These are phyloP conservation scores for Passalora sequoiae DNA, from an alignment of 2,329 filamentous ascomycete genomes.

Conservation along the genomic window DNA sequence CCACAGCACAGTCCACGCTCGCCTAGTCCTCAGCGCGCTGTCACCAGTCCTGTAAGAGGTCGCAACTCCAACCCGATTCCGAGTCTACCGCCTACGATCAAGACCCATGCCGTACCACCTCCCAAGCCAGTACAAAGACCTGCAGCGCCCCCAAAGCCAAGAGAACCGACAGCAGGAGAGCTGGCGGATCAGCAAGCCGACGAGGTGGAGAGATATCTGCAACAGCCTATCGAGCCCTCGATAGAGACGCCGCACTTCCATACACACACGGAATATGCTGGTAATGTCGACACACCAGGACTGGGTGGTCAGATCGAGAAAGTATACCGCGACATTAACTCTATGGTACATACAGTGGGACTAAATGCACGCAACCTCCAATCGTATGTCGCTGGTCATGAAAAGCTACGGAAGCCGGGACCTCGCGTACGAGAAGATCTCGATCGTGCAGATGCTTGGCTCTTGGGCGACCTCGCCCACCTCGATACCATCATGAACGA, in stretches of 20 bases:
- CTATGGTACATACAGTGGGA: conserved; percentile 90
- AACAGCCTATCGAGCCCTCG: conserved; percentile 57
- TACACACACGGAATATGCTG: conserved; percentile 47
- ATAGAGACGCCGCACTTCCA: conserved; percentile 63
- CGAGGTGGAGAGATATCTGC: conserved; percentile 58
- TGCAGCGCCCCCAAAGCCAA: conserved; percentile 31
- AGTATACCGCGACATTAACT: conserved; percentile 73
- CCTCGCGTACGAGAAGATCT: conserved; percentile 59
- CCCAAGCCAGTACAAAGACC: conserved; percentile 31
- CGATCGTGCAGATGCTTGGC: conserved; percentile 54
- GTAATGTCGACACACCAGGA: conserved; percentile 38
- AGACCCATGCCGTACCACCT: conserved; percentile 30
- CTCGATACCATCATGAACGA: conserved; percentile 50
- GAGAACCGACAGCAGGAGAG: conserved; percentile 40
- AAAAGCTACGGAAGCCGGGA: conserved; percentile 47
- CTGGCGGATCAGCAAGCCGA: conserved; percentile 66
- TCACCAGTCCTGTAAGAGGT: conserved; percentile 41
- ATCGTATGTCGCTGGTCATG: conserved; percentile 62
- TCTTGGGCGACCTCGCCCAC: conserved; percentile 68
- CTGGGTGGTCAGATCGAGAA: conserved; percentile 46
- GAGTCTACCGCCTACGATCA: conserved; percentile 26
- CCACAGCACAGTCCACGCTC: conserved; percentile 55
- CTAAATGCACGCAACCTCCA: conserved; percentile 69
- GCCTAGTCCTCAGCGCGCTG: conserved; percentile 64
- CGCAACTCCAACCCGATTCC: conserved; percentile 9